Conservation (phyloP, 371 early-diverging fungal genomes). For the Mucor plumbeus region DNA sequence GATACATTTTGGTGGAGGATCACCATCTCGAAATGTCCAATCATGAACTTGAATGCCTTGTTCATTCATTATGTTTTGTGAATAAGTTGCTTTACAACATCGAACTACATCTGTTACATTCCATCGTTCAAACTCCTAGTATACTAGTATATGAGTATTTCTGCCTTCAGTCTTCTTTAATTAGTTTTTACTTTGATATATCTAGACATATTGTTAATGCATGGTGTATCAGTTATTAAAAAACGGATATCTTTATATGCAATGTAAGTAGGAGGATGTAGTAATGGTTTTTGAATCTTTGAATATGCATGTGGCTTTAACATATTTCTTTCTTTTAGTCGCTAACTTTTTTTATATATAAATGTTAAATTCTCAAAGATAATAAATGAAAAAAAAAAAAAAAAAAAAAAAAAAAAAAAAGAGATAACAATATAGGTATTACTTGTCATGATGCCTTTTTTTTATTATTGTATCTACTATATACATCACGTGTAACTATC, state of each 20-base stretch:
- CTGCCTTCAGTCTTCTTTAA: neutral
- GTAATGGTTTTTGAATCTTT: constrained; percentile 23
- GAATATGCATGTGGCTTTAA: constrained; percentile 23
- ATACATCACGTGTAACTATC: constrained; percentile 16
- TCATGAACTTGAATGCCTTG: constrained; percentile 77
- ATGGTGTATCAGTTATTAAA: constrained; percentile 85
- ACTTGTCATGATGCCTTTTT: neutral
- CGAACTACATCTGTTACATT: constrained; percentile 86
- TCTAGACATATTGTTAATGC: constrained; percentile 70
- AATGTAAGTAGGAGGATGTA: constrained; percentile 38
- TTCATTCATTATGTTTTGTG: constrained; percentile 53
- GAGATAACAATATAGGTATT: neutral
- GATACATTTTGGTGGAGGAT: constrained; percentile 70
- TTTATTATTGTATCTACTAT: neutral
- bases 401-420: neutral
- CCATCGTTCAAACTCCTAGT: constrained; percentile 69
- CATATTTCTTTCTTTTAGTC: constrained; percentile 1
- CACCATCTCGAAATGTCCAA: constrained; percentile 80
- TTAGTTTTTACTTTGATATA: constrained; percentile 60
- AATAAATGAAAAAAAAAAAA: too few species aligned
- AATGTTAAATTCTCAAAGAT: too few species aligned
- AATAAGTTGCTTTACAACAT: constrained; percentile 89
- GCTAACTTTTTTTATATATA: too few species aligned
- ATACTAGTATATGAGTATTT: neutral
- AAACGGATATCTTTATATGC: constrained; percentile 64